phyloP scores from a whole-genome alignment of 805 yeast genomes.

The Danielia oregonensis region DNA sequence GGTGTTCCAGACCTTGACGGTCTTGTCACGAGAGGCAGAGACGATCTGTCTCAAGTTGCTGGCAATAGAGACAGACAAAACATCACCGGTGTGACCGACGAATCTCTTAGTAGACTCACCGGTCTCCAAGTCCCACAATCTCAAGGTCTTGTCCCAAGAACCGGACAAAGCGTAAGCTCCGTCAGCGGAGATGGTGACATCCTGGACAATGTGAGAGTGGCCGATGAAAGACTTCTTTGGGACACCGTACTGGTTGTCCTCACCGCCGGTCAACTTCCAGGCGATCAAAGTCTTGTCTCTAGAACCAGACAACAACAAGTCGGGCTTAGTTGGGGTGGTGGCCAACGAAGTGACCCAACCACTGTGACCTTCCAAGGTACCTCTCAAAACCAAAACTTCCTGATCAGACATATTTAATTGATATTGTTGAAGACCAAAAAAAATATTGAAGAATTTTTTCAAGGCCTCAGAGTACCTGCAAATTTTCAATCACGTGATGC shows the following conservation, averaged over 20 bases:
- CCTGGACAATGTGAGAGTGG: slow-evolving; percentile 99
- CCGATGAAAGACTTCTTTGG: slow-evolving; percentile 97
- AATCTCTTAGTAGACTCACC: slow-evolving; percentile 94
- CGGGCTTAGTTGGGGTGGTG: slow-evolving; percentile 97
- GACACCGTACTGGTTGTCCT: slow-evolving; percentile 89
- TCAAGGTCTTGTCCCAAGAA: slow-evolving; percentile 99
- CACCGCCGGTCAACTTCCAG: slow-evolving; percentile 96
- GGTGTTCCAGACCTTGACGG: slow-evolving; percentile 99
- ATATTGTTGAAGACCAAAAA: slow-evolving; percentile 3
- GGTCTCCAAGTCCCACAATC: slow-evolving; percentile 95
- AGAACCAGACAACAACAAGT: slow-evolving; percentile 95
- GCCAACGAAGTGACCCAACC: slow-evolving; percentile 98
- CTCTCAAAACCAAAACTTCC: slow-evolving; percentile 99
- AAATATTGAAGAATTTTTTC: slow-evolving; percentile 6
- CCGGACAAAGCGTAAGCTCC: slow-evolving; percentile 97
- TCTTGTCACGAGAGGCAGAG: slow-evolving; percentile 98
- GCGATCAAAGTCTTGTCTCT: slow-evolving; percentile 98
- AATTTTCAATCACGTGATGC: slow-evolving; percentile 17
- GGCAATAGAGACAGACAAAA: slow-evolving; percentile 93
- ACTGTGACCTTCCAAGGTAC: slow-evolving; percentile 89
- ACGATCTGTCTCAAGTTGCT: slow-evolving; percentile 96
- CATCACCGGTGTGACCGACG: slow-evolving; percentile 98
- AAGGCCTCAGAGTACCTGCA: slow-evolving; percentile 3
- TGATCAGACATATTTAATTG: slow-evolving; percentile 59
- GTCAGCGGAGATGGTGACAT: slow-evolving; percentile 95